Base-by-base conservation (phyloP, 2,329 filamentous ascomycete genomes). In the Fusarium kyushuense region DNA sequence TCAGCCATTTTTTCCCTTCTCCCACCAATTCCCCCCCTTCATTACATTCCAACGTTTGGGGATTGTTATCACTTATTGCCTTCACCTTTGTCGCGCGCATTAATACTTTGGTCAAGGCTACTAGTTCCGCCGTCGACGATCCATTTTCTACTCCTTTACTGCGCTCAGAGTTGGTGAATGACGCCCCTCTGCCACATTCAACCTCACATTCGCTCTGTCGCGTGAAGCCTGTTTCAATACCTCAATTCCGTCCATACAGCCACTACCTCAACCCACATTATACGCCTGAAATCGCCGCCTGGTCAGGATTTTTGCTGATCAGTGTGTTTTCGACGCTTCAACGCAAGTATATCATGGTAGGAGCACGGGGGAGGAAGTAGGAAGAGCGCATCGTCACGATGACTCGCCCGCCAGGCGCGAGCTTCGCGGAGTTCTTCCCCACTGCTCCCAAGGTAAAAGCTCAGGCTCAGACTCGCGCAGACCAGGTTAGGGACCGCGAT, bases 381-480 rank as follows among this genome's bases (percentile, higher is more conserved):
- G 82, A 81, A 79, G 80, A 79, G 79, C 79, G 77, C 78, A 80
- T 79, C 77, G 77, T 81, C 84, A 89, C 83, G 83, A 92, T 92
- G 91, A 92, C 92, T 89, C 92, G 92, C 84, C 88, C 90, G 79
- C 86, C 89, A 76, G 84, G 84, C 80, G 90, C 91, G 84, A 90
- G 90, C 83, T 94, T 94, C 86, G 92, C 91, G 82, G 89, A 94
- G 82, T 96, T 93, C 86, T 94, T 94, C 81, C 92, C 91, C 73
- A 89, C 90, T 78, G 92, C 91, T 76, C 91, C 92, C 72, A 89
- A 85, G 78, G 83, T 85, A 82, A 88, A 82, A 78, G 80, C 79
- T 53, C 79, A 80, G 74, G 74, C 76, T 68, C 79, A 78, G 70
- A 69, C 58, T 65, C 72, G 72, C 41, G 71, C 70, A 66, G 77